Evolutionary conservation across 2,329 filamentous ascomycete species (phyloP).

Genomic region (Verticillium tricorpus): DNA sequence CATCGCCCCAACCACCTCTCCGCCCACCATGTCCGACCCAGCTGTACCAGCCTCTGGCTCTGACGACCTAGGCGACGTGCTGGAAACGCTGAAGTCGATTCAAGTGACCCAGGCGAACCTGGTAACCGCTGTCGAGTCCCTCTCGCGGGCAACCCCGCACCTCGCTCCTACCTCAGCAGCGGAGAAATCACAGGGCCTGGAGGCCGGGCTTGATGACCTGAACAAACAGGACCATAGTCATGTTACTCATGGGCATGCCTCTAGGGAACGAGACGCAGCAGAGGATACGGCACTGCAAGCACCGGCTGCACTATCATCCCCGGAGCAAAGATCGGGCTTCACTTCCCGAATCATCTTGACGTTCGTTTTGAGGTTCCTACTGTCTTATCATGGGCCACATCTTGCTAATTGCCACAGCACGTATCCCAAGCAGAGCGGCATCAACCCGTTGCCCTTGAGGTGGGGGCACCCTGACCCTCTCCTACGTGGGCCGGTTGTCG

Average conservation of each 20-base stretch:
- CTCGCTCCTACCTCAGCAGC: neutral
- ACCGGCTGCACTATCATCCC: conserved; percentile 18
- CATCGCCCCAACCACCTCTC: neutral
- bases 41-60: neutral
- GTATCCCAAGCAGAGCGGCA: conserved; percentile 90
- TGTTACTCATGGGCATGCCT: conserved; percentile 1
- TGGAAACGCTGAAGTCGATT: conserved; percentile 27
- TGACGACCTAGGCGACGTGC: conserved; percentile 28
- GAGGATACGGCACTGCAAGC: conserved; percentile 15
- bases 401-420: conserved; percentile 44
- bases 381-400: conserved; percentile 3
- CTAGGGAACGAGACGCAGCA: neutral
- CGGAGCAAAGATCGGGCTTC: conserved; percentile 37
- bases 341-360: conserved; percentile 53
- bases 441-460: conserved; percentile 82
- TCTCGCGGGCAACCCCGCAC: conserved; percentile 22
- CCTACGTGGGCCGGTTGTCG: conserved; percentile 80
- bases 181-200: neutral
- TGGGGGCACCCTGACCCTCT: conserved; percentile 79
- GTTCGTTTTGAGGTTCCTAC: conserved; percentile 23
- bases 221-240: neutral
- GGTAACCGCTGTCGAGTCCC: conserved; percentile 32
- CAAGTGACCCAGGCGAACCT: conserved; percentile 36
- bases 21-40: neutral
- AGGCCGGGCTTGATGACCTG: neutral